Evolutionary conservation across 2,329 filamentous ascomycete species (phyloP).

Genomic region (Hirsutella minnesotensis): DNA sequence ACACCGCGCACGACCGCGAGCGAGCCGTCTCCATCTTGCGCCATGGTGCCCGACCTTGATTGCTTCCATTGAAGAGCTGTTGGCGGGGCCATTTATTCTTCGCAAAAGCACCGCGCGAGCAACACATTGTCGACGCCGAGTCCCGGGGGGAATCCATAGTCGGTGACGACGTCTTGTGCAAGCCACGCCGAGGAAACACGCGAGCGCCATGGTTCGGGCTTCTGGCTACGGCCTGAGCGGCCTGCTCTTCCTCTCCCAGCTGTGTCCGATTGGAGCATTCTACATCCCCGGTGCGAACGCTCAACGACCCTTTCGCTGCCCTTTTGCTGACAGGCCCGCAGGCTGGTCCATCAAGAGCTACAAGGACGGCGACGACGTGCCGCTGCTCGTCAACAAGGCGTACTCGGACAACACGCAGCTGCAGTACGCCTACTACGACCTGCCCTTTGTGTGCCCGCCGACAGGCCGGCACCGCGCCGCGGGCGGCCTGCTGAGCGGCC

Average conservation of each 20-base stretch:
- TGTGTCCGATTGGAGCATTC: conserved; percentile 45
- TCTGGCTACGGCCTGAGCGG: conserved; percentile 22
- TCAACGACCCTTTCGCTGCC: not conserved
- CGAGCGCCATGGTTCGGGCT: conserved; percentile 7
- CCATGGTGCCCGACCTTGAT: too few relatives aligned
- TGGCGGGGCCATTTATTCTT: too few relatives aligned
- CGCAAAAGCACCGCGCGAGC: not conserved
- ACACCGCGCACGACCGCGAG: too few relatives aligned
- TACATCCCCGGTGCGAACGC: conserved; percentile 68
- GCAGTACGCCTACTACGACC: conserved; percentile 84
- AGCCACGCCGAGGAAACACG: not conserved
- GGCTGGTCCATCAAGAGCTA: conserved; percentile 81
- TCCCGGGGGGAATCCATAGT: too few relatives aligned
- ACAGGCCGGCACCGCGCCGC: conserved; percentile 55
- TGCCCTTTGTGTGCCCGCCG: conserved; percentile 77
- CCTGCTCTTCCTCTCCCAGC: conserved; percentile 30
- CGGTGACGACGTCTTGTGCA: not conserved
- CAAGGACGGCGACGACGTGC: conserved; percentile 61
- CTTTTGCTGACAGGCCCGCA: conserved; percentile 11
- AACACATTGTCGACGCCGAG: not conserved
- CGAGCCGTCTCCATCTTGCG: too few relatives aligned
- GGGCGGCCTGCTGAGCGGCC: conserved; percentile 59
- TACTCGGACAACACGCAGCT: conserved; percentile 82
- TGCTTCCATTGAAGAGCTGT: too few relatives aligned
- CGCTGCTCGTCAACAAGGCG: conserved; percentile 83